Evolutionary conservation across 768 basidiomycete genomes (phyloP), one percentile per base, ranked within the genome.

Genomic region (Agaricus blazei): DNA sequence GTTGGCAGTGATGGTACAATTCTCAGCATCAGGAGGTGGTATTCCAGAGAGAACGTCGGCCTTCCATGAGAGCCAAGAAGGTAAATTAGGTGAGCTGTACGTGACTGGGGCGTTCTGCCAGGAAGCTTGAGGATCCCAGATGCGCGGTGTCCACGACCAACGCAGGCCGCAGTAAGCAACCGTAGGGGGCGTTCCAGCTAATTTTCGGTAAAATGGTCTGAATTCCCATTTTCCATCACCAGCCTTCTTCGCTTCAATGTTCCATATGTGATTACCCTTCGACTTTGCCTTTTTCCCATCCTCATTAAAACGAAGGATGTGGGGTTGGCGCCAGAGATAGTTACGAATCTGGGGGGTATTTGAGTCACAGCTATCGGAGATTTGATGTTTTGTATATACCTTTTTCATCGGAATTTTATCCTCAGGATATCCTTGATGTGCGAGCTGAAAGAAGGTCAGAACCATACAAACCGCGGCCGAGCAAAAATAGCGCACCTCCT

Each of bases 181-280:
- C 41, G 80, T 73, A 12, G 92, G 87, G 12, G 94, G 90, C 9
- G 78, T 77, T 27, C 93, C 93, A 34, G 93, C 89, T 52, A 98
- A 83, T 69, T 87, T 88, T 53, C 94, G 85, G 63, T 87, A 76
- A 73, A 96, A 97, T 11, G 90, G 86, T 49, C 92, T 81, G 73
- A 96, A 97, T 51, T 83, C 78, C 93, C 93, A 98, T 59, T 80
- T 74, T 41, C 87, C 82, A 47, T 89, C 89, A 24, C 74, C 74
- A 24, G 73, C 66, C 69, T 91, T 95, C 73, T 83, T 91, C n/a
- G 93, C 96, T 64, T 98, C 93, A 49, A 98, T 88, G 65, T 93
- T 95, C 96, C 96, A 99, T 61, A 98, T 97, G 64, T 98, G 96
- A 72, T 99, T 99, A 46, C 96, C 96, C 75, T 97, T 97, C 52